Base-by-base conservation (phyloP, 306 rosid species). In the Pterocarpus macrocarpus region DNA sequence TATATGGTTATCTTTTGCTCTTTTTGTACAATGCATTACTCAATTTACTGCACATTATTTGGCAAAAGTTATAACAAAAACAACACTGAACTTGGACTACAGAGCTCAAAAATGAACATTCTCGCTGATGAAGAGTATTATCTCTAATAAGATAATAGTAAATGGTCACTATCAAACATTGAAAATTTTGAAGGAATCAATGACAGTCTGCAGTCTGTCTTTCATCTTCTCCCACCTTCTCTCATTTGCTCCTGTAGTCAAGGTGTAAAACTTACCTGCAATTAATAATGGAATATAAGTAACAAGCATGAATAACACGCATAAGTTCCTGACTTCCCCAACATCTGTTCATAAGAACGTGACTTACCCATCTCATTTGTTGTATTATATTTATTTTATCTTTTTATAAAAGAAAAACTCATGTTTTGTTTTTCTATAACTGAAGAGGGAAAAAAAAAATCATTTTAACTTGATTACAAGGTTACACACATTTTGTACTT, bases 201-300 rank as follows among this genome's bases (percentile, higher is more conserved):
- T 8, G 5, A 96, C 73, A 2, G 89, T 90, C 56, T 85, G 95
- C 87, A 96, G 44, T 71, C 90, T 93, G 63, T 96, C 98, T 86
- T 94, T 92, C 97, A 96, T 94, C 86, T 96, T 96, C 15, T 76
- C 92, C 99, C 99, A 96, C 84, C 99, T 88, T 83, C 99, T 93
- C 87, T 96, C 92, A 72, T 94, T 94, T 45, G 97, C 90, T 71
- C 99, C 98, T 0, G 97, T 96, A 0, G 98, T 96, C 84, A 92
- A 70, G 1, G 98, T 92, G 90, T 89, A 96, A 85, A 96, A 94
- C 71, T 78, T 93, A n/a, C 99, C 99, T 96, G 89, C 89, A 86
- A 87, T 33, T 38, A 2, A 55, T 45, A 43, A 71, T 66, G 52
- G n/a, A 30, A 53, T 55, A 15, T 9, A 64, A 47, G 76, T 43